phyloP scores from a whole-genome alignment of 2,329 filamentous ascomycete species.

The Microcyclosporella mali region DNA sequence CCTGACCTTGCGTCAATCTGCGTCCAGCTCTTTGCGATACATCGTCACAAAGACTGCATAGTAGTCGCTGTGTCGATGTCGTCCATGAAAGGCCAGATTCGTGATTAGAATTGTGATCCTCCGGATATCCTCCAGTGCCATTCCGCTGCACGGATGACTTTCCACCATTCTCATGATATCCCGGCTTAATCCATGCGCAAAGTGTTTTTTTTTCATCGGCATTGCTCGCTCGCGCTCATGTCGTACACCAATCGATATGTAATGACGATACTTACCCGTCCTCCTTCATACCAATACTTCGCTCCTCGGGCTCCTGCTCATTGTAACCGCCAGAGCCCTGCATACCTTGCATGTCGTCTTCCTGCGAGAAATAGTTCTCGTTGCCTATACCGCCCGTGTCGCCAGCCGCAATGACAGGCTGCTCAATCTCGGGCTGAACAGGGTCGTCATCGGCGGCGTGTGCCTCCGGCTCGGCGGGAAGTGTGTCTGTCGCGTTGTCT shows the following conservation, averaged over 20 bases:
- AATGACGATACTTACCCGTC: constrained; percentile 65
- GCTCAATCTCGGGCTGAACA: constrained; percentile 6
- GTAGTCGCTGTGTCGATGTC: too few species aligned
- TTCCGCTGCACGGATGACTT: constrained; percentile 1
- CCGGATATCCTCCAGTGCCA: not conserved
- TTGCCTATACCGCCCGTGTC: constrained; percentile 12
- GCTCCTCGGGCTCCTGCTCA: constrained; percentile 35
- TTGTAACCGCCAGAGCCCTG: constrained; percentile 21
- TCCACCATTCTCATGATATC: not conserved
- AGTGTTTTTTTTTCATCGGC: too few species aligned
- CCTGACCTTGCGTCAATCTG: too few species aligned
- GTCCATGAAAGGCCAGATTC: too few species aligned
- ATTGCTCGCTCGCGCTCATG: constrained; percentile 11
- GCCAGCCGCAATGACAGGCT: constrained; percentile 13
- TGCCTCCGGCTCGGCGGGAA: constrained; percentile 17
- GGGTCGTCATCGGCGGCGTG: constrained; percentile 10
- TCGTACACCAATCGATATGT: not conserved
- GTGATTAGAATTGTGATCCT: not conserved
- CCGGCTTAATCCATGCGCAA: too few species aligned
- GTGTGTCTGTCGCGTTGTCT: constrained; percentile 35
- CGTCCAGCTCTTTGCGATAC: too few species aligned
- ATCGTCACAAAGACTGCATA: too few species aligned
- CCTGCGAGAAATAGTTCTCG: constrained; percentile 27
- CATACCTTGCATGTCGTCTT: constrained; percentile 25
- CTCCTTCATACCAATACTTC: constrained; percentile 70